Base-by-base conservation (phyloP, 2,329 filamentous ascomycete genomes). In the Colletotrichum tofieldiae region DNA sequence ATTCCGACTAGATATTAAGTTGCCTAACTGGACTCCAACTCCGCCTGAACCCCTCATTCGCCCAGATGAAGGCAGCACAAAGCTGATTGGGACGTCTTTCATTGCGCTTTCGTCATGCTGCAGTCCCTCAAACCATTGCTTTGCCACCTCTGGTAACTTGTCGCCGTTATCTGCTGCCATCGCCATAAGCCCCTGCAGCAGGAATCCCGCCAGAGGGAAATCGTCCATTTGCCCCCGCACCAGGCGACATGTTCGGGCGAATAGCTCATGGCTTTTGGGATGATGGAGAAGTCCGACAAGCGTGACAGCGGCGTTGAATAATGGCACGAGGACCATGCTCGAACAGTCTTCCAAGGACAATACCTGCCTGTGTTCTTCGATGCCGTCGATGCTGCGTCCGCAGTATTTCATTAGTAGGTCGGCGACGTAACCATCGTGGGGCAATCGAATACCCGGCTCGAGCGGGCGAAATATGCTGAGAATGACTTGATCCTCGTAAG, bases 321-420 rank as follows among this genome's bases (percentile, higher is more conserved):
- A 37, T 8, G 51, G 41, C 14, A 20, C 3, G 2, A 67, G 29
- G 20, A 67, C 32, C 65, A 56, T 56, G 14, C 49, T 55, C 11
- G 65, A 67, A 20, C 56, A 39, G 3, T 55, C 49, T 29, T 32
- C 23, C 8, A 49, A 16, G n/a, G 56, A 23, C 3, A 39, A 12
- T 1, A 20, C 29, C 2, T 29, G 47, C 20, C 56, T 56, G 29
- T 65, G n/a, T 23, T 29, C 45, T 29, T 65, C 52, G 26, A 62
- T 51, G 41, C 56, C 52, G n/a, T 16, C 32, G 9, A 63, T 45
- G 41, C 35, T 62, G 11, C 35, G 72, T 74, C 77, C 65, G 75
- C 77, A 59, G 26, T 59, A 59, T n/a, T 54, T 52, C 6, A 59
- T 12, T 18, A 54, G 35, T 12, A 52, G 26, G 16, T 65, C 60